These are phyloP conservation scores for Magnusiomyces ingens DNA, from an alignment of 1,139 yeast genomes.

Conservation along the genomic window DNA sequence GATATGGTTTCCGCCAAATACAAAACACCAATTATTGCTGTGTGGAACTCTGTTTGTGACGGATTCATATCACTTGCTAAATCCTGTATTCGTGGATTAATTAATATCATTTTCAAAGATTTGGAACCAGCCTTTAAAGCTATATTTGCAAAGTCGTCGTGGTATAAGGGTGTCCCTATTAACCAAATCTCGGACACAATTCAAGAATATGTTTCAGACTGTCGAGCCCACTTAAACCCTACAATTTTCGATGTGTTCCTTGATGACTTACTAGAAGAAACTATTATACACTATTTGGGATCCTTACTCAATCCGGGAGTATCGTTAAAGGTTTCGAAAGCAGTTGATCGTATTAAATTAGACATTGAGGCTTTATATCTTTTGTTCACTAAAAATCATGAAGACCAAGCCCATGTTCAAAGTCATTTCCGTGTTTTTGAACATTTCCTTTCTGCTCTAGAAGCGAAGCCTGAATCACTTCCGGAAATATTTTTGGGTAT, in stretches of 20 bases:
- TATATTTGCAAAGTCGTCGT: slow-evolving; percentile 36
- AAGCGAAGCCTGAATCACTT: slow-evolving; percentile 43
- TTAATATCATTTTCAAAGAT: slow-evolving; percentile 68
- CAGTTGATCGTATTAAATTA: slow-evolving; percentile 52
- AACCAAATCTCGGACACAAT: slow-evolving; percentile 65
- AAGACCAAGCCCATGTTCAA: slow-evolving; percentile 36
- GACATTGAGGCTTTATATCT: slow-evolving; percentile 65
- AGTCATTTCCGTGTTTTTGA: slow-evolving; percentile 61
- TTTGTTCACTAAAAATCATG: slow-evolving; percentile 47
- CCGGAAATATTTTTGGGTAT: slow-evolving; percentile 57
- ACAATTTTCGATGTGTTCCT: slow-evolving; percentile 47
- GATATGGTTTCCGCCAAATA: slow-evolving; percentile 62
- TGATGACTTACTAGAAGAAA: slow-evolving; percentile 47
- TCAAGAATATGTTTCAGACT: slow-evolving; percentile 66
- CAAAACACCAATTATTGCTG: slow-evolving; percentile 47
- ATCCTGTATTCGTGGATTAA: slow-evolving; percentile 55
- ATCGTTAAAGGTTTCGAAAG: slow-evolving; percentile 43
- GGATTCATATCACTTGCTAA: slow-evolving; percentile 77
- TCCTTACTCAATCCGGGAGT: slow-evolving; percentile 38
- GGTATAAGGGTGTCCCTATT: slow-evolving; percentile 43
- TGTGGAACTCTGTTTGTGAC: slow-evolving; percentile 57
- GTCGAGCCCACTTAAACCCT: slow-evolving; percentile 42
- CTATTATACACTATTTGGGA: slow-evolving; percentile 42
- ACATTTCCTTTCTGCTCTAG: slow-evolving; percentile 60
- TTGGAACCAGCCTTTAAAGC: slow-evolving; percentile 43